phyloP scores from a whole-genome alignment of 495 filamentous ascomycete genomes.

The Zalerion maritima region DNA sequence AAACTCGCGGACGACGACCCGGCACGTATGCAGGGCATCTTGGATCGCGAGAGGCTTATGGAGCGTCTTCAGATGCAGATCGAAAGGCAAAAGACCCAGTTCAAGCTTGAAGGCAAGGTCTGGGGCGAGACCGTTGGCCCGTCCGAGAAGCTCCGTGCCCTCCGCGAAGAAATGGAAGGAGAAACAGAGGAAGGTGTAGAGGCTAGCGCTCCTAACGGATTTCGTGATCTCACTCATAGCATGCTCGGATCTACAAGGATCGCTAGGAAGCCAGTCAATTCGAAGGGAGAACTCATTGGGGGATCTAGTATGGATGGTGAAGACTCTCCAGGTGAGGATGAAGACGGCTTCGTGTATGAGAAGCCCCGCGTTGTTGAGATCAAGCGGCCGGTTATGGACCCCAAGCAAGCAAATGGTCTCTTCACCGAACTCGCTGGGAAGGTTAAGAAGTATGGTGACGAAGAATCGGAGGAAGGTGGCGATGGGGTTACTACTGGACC shows the following conservation, averaged over 20 bases:
- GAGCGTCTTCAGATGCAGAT: constrained; percentile 84
- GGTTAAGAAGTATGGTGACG: constrained; percentile 55
- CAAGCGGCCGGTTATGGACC: constrained; percentile 58
- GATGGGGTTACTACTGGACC: constrained; percentile 66
- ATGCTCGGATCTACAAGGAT: constrained; percentile 54
- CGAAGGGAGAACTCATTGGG: constrained; percentile 23
- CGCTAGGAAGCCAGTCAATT: constrained; percentile 37
- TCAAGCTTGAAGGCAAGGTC: constrained; percentile 88
- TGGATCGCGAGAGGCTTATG: constrained; percentile 86
- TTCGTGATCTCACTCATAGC: constrained; percentile 28
- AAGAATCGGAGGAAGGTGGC: constrained; percentile 54
- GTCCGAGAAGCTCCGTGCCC: constrained; percentile 78
- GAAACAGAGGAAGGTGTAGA: constrained; percentile 23
- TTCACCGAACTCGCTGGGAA: constrained; percentile 71
- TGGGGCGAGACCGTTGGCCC: constrained; percentile 75
- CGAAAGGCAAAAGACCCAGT: constrained; percentile 93
- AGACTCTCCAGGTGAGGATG: constrained; percentile 24
- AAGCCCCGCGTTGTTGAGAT: constrained; percentile 53
- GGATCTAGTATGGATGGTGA: constrained; percentile 21
- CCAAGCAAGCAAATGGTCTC: constrained; percentile 57
- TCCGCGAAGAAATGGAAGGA: constrained; percentile 91
- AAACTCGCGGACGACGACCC: constrained; percentile 47
- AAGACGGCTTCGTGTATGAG: constrained; percentile 42
- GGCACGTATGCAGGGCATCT: constrained; percentile 74
- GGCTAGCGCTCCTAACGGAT: constrained; percentile 25